Conservation (phyloP, 2,329 filamentous ascomycete species). For the Cytospora chrysosperma region DNA sequence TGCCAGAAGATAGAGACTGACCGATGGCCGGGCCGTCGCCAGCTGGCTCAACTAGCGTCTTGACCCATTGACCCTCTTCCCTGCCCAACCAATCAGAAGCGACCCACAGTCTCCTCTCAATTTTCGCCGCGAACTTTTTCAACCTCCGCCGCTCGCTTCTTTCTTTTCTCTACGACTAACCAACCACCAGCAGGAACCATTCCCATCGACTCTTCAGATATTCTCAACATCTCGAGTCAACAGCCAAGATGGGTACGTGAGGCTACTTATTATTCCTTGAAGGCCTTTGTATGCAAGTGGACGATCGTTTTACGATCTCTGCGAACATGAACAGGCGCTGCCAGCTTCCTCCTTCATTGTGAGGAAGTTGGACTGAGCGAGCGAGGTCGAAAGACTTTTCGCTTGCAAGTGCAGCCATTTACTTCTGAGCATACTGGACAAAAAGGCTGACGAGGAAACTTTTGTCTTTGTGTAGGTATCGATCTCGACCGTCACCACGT, state of each 20-base stretch:
- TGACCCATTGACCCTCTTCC: background rate
- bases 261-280: conserved; percentile 33
- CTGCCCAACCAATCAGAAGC: conserved; percentile 19
- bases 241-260: conserved; percentile 64
- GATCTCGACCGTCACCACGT: conserved; percentile 71
- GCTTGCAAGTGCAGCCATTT: conserved; percentile 32
- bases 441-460: conserved; percentile 58
- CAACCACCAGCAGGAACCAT: conserved; percentile 37
- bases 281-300: conserved; percentile 53
- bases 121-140: conserved; percentile 24
- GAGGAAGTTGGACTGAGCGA: conserved; percentile 19
- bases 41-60: conserved; percentile 3
- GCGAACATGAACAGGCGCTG: conserved; percentile 24
- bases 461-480: conserved; percentile 59
- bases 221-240: conserved; percentile 35
- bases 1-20: background rate
- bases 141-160: conserved; percentile 11
- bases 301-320: conserved; percentile 26
- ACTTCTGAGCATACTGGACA: conserved; percentile 61
- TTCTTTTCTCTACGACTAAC: conserved; percentile 30
- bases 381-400: conserved; percentile 23
- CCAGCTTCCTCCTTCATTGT: conserved; percentile 10
- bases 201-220: conserved; percentile 39
- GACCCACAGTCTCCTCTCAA: conserved; percentile 21
- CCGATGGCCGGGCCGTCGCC: background rate